These are phyloP conservation scores for Pseudogymnoascus verrucosus DNA, from an alignment of 2,329 filamentous ascomycete species.

Conservation along the genomic window DNA sequence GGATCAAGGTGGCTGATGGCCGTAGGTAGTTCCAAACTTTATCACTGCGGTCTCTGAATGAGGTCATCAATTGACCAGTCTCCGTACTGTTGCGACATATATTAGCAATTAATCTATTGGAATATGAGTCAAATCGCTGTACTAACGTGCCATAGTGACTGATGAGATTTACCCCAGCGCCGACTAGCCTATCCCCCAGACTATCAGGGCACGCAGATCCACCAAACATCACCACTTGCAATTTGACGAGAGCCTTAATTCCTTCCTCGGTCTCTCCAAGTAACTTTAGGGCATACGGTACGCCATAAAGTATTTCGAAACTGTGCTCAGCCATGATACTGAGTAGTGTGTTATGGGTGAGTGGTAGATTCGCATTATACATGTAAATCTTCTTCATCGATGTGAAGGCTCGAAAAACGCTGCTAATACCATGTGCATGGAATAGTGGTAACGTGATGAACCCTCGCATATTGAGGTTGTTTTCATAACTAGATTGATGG, in stretches of 20 bases:
- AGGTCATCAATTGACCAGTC: constrained; percentile 30
- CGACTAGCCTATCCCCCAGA: constrained; percentile 45
- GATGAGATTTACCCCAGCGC: constrained; percentile 45
- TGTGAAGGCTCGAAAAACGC: constrained; percentile 45
- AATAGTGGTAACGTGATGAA: constrained; percentile 51
- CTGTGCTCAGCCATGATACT: constrained; percentile 34
- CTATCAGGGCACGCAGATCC: constrained; percentile 52
- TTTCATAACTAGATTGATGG: constrained; percentile 11
- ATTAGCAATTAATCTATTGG: neutral
- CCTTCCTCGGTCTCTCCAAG: constrained; percentile 51
- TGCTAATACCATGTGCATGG: constrained; percentile 51
- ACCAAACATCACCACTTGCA: constrained; percentile 48
- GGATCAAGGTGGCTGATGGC: constrained; percentile 9
- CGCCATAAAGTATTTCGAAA: constrained; percentile 49
- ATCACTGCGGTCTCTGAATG: constrained; percentile 19
- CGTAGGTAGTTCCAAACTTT: constrained; percentile 38
- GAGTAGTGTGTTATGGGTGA: constrained; percentile 43
- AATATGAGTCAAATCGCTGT: neutral
- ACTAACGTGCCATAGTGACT: constrained; percentile 49
- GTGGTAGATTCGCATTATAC: constrained; percentile 46
- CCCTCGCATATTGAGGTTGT: constrained; percentile 31
- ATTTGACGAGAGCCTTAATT: constrained; percentile 35
- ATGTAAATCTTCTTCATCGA: constrained; percentile 42
- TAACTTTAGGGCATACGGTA: constrained; percentile 58
- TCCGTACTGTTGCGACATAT: constrained; percentile 29